Percentiles rank a stretch among this genome's conserved stretches.
These are phyloP conservation scores for Arabidopsis suecica DNA, from an alignment of 345 rosid species.

Conservation along the genomic window DNA sequence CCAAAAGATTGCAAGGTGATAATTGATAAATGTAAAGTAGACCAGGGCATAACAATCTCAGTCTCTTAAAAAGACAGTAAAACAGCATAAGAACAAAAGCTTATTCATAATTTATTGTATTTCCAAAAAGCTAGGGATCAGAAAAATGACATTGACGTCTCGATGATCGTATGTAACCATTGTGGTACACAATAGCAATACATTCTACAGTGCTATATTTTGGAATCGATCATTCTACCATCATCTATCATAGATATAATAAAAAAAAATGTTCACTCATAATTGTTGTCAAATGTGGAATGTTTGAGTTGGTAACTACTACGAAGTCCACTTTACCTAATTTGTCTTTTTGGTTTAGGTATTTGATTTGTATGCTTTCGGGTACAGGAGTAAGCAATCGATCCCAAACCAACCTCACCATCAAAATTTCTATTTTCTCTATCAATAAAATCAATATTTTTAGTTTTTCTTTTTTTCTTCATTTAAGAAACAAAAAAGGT, in stretches of 20 bases:
- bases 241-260: not conserved
- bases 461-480: not conserved
- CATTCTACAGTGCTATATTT: not conserved
- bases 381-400: slow-evolving; percentile 39
- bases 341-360: slow-evolving; percentile 40
- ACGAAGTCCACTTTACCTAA: slow-evolving; percentile 46
- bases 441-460: not conserved
- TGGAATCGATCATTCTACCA: no score
- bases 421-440: slow-evolving; percentile 1
- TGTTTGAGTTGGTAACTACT: slow-evolving; percentile 36
- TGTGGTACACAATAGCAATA: not conserved
- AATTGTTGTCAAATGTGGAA: slow-evolving; percentile 13
- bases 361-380: slow-evolving; percentile 28
- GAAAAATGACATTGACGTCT: not conserved
- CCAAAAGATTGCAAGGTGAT: not conserved
- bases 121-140: not conserved
- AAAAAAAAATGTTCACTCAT: not conserved
- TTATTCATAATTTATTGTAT: not conserved
- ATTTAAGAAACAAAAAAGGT: not conserved
- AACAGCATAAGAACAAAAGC: not conserved
- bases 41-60: not conserved
- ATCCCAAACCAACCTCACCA: slow-evolving; percentile 44
- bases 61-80: no score
- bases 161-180: not conserved
- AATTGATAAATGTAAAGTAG: not conserved